A percentile compares a stretch with the other conserved stretches of the same genome.
These are phyloP conservation scores for Monosporozyma servazzii DNA, from an alignment of 805 yeast species.

Conservation along the genomic window DNA sequence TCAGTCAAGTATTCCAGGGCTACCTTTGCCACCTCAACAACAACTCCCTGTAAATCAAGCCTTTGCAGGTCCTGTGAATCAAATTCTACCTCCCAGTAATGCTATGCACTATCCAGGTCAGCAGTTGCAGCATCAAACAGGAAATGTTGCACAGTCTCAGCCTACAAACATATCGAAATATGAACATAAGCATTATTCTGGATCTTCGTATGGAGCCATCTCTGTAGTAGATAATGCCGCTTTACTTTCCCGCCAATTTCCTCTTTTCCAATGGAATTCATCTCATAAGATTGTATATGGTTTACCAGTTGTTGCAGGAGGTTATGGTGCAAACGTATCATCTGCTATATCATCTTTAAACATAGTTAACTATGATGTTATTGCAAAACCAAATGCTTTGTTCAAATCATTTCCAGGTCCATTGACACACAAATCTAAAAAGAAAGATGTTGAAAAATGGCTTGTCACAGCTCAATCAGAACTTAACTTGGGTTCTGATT, in stretches of 20 bases:
- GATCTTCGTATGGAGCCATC: neutral
- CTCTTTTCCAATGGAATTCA: constrained; percentile 60
- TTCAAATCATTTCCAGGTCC: constrained; percentile 42
- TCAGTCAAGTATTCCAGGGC: neutral
- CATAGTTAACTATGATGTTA: constrained; percentile 28
- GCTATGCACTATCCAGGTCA: neutral
- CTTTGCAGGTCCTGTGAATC: neutral
- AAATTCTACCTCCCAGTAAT: neutral
- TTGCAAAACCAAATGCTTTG: constrained; percentile 27
- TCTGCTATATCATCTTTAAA: constrained; percentile 24
- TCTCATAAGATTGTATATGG: constrained; percentile 38
- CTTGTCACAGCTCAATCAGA: constrained; percentile 32
- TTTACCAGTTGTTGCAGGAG: constrained; percentile 29
- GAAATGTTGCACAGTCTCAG: neutral
- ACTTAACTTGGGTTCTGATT: constrained; percentile 14
- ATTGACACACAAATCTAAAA: constrained; percentile 44
- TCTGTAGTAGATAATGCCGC: constrained; percentile 41
- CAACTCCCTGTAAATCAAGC: neutral
- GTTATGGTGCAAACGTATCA: constrained; percentile 16
- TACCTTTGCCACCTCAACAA: neutral
- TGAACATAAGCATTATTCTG: neutral
- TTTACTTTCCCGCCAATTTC: constrained; percentile 55
- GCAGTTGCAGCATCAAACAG: neutral
- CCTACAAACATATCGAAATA: constrained; percentile 2
- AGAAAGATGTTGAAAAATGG: constrained; percentile 67